Conservation (phyloP, 176 grass and related monocot species). For the Dactylis glomerata region DNA sequence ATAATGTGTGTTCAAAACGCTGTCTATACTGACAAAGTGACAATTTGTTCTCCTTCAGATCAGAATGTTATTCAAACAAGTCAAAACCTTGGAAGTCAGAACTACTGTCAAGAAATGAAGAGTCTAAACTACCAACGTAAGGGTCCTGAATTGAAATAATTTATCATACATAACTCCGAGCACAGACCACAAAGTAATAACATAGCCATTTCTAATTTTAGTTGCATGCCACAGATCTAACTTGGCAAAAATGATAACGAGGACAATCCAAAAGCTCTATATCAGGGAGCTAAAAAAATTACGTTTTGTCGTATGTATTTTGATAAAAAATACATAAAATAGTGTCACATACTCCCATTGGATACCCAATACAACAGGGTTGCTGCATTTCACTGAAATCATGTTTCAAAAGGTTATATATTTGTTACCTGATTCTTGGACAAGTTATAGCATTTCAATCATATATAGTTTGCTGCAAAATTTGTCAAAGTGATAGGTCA, state of each 20-base stretch:
- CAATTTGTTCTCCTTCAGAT: neutral
- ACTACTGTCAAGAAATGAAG: neutral
- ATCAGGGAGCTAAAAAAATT: too few species aligned
- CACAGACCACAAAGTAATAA: neutral
- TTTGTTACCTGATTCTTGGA: conserved; percentile 1
- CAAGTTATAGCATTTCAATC: neutral
- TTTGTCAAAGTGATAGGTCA: neutral
- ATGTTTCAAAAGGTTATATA: neutral
- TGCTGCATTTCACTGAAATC: neutral
- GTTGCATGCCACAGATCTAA: neutral
- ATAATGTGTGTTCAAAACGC: neutral
- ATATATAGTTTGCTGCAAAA: neutral
- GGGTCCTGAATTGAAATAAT: neutral
- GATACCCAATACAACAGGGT: neutral
- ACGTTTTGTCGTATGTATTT: too few species aligned
- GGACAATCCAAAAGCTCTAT: too few species aligned
- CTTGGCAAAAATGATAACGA: too few species aligned
- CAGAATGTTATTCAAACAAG: neutral
- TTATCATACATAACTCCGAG: neutral
- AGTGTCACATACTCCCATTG: neutral
- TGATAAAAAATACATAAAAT: too few species aligned
- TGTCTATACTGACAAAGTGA: neutral
- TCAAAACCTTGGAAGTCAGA: neutral
- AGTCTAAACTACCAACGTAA: neutral
- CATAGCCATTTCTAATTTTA: conserved; percentile 4